Evolutionary conservation across 2,329 filamentous ascomycete genomes (phyloP), one percentile per base, ranked within the genome.

Genomic region (Arthrobotrys musiformis): DNA sequence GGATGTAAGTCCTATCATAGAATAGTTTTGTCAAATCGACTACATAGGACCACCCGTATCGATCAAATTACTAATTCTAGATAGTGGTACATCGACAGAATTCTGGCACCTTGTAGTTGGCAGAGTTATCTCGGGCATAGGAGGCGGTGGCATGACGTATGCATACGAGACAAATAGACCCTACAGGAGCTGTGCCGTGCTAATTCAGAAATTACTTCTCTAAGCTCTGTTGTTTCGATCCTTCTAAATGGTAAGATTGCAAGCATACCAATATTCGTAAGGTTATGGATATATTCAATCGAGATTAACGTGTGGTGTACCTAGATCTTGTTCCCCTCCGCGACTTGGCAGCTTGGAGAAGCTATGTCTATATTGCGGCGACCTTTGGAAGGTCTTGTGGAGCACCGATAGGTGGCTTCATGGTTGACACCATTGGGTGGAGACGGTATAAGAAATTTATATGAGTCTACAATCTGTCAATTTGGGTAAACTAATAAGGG

Each of bases 401-500:
- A 1, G 87, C 86, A 0, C 87, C 87, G 2, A 69, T 90, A 0
- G 90, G 90, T 0, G 90, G 90, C 1, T 87, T 85, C 80, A 82
- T 91, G 2, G 87, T 88, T 1, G 88, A 91, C 78, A 86, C 86
- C 0, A 85, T 91, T 7, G 90, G 90, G 19, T 92, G 90, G 90
- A 84, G 90, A 82, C 90, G 89, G 89, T 88, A 79, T 78, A 83
- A n/a, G n/a, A 30, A 3, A 9, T 19, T 7, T 37, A 42, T 4
- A 42, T 1, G 22, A 19, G 1, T 22, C 19, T 61, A 66, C 46
- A 66, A 44, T 58, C 26, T 61, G 54, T 58, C n/a, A 15, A n/a
- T 4, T 58, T 15, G 13, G 42, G 37, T 37, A 72, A 66, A 61
- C 15, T 64, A 58, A 6, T 35, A 30, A n/a, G 60, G 1, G 1